These are phyloP conservation scores for Talaromyces albobiverticillius DNA, from an alignment of 2,329 filamentous ascomycete species.

Conservation along the genomic window DNA sequence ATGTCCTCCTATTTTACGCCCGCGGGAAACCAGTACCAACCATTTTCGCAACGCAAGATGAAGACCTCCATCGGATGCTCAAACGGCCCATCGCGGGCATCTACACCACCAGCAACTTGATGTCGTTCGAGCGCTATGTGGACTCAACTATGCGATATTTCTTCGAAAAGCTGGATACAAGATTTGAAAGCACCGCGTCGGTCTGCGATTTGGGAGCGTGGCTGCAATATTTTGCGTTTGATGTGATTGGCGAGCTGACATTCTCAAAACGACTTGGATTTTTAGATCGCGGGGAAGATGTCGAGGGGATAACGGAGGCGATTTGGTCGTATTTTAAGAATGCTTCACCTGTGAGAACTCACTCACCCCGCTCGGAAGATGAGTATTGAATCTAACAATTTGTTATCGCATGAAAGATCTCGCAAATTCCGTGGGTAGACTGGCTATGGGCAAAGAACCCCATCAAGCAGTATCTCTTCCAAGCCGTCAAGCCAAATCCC, in stretches of 20 bases:
- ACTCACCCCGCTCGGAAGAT: no score
- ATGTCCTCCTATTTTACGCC: background rate
- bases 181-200: background rate
- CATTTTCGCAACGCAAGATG: constrained; percentile 9
- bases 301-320: constrained; percentile 29
- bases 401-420: background rate
- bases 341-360: constrained; percentile 3
- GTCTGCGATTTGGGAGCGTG: constrained; percentile 2
- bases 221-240: constrained; percentile 26
- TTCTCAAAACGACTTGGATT: constrained; percentile 34
- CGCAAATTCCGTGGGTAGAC: constrained; percentile 37
- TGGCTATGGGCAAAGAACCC: constrained; percentile 34
- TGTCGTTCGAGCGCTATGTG: constrained; percentile 7
- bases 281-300: constrained; percentile 30
- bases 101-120: constrained; percentile 3
- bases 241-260: constrained; percentile 37
- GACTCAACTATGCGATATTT: background rate
- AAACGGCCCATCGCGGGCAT: background rate
- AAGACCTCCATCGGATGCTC: constrained; percentile 4
- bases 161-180: background rate
- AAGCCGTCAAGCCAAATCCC: constrained; percentile 20
- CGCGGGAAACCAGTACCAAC: background rate
- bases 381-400: constrained; percentile 19
- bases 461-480: constrained; percentile 16
- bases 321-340: constrained; percentile 30